These are phyloP conservation scores for Penicillium sp. DNA, from an alignment of 2,329 filamentous ascomycete genomes.

Conservation along the genomic window DNA sequence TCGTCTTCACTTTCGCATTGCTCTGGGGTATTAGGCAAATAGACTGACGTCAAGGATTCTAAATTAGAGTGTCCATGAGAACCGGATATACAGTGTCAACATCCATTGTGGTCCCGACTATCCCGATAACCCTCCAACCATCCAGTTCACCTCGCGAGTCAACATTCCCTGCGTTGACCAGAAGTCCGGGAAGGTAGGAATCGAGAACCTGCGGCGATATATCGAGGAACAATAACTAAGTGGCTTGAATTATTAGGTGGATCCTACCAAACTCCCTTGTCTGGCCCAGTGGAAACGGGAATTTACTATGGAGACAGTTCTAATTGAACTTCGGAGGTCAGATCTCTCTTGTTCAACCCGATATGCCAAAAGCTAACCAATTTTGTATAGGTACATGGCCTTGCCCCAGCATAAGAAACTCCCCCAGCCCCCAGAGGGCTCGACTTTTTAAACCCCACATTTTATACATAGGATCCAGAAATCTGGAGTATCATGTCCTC, in stretches of 20 bases:
- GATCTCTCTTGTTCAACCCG: slow-evolving; percentile 18
- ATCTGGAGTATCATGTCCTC: slow-evolving; percentile 35
- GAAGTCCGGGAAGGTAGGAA: slow-evolving; percentile 70
- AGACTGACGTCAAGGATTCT: slow-evolving; percentile 16
- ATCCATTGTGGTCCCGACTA: slow-evolving; percentile 93
- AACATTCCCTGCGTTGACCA: slow-evolving; percentile 94
- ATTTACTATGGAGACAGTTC: slow-evolving; percentile 91
- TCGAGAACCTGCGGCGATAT: not conserved
- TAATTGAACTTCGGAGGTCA: slow-evolving; percentile 82
- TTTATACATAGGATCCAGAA: slow-evolving; percentile 25
- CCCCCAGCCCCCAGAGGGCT: slow-evolving; percentile 87
- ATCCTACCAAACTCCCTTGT: slow-evolving; percentile 80
- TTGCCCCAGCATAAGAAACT: slow-evolving; percentile 91
- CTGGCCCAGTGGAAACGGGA: slow-evolving; percentile 89
- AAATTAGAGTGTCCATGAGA: slow-evolving; percentile 86
- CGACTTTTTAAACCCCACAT: slow-evolving; percentile 55
- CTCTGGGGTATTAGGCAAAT: slow-evolving; percentile 1
- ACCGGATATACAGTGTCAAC: slow-evolving; percentile 97
- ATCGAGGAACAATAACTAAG: slow-evolving; percentile 7
- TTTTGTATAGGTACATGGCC: slow-evolving; percentile 78
- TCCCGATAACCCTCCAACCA: slow-evolving; percentile 83
- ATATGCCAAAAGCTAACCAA: not conserved
- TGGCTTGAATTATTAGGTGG: slow-evolving; percentile 62
- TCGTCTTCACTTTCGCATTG: slow-evolving; percentile 43
- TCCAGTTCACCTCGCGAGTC: slow-evolving; percentile 92